Base-by-base conservation (phyloP, 2,329 filamentous ascomycete genomes). In the Ilyonectria destructans region DNA sequence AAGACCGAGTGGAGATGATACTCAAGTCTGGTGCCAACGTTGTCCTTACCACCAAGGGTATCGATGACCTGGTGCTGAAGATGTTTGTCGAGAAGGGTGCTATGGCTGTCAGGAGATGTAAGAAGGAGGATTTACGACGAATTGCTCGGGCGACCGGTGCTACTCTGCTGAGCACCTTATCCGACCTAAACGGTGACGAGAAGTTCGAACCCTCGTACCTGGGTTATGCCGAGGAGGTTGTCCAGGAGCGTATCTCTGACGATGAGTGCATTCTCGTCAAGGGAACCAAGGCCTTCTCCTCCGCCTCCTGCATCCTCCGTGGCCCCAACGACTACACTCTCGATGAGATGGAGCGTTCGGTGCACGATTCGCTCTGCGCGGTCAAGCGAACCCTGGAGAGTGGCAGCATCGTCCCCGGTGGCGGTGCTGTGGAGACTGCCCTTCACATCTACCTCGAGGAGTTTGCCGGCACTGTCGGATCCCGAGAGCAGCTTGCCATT, bases 391-490 rank as follows among this genome's bases (percentile, higher is more conserved):
- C 96, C 3, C 88, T 99, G 8, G 96, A 99, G 85, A 97, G 94
- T 79, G 96, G 96, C 77, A 95, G 93, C 83, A 97, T 99, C 73
- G 96, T 99, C 45, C 96, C 96, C 17, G 96, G 96, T 73, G 96
- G 96, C 73, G 96, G 96, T 79, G 96, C 96, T 49, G 96, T 98
- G 23, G 96, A 99, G 87, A 98, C 96, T n/a, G 96, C 96, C 56
- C 89, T 99, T 73, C 96, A 98, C 86, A 99, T 99, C 80, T 99
- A 98, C 85, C 90, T 99, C 37, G 96, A 99, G 85, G 96, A 99
- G 84, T 99, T 97, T 83, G 96, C 96, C 60, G 96, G 96, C 76
- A 98, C 96, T 43, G 96, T 99, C 70, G 95, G 96, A 74, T 98
- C 96, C 62, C 92, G 96, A 77, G 96, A 99, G 84, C 96, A 99